phyloP scores from a whole-genome alignment of 495 filamentous ascomycete genomes.

The Hapsidospora chrysogenum region DNA sequence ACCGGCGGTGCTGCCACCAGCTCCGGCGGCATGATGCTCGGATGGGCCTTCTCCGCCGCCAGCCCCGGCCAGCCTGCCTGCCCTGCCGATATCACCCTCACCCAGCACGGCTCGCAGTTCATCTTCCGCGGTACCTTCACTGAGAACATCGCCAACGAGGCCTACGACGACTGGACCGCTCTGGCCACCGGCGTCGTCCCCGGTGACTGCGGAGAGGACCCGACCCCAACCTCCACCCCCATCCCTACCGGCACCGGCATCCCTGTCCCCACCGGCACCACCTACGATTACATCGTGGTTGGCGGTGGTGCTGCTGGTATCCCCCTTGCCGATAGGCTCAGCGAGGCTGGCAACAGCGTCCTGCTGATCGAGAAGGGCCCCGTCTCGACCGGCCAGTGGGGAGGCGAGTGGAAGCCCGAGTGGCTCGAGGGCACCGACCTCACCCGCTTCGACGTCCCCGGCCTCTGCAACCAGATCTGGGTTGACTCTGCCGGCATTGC shows the following conservation, averaged over 20 bases:
- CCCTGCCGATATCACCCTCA: constrained; percentile 14
- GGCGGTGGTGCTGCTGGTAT: constrained; percentile 36
- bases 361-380: constrained; percentile 51
- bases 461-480: constrained; percentile 58
- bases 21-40: constrained; percentile 18
- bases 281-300: constrained; percentile 31
- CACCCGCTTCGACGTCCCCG: constrained; percentile 67
- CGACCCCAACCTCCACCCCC: neutral
- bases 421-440: constrained; percentile 51
- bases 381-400: constrained; percentile 39
- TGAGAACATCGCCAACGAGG: constrained; percentile 16
- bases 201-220: constrained; percentile 11
- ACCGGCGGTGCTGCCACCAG: constrained; percentile 20
- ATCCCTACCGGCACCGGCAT: neutral
- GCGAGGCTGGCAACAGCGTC: constrained; percentile 41
- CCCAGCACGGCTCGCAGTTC: constrained; percentile 26
- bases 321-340: constrained; percentile 31
- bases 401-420: constrained; percentile 38
- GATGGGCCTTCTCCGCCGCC: constrained; percentile 26
- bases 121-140: constrained; percentile 16
- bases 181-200: constrained; percentile 13
- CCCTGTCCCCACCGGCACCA: neutral
- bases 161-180: constrained; percentile 25
- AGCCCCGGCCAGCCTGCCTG: constrained; percentile 15
- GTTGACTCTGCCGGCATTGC: constrained; percentile 42